A percentile compares a stretch with the other conserved stretches of the same genome.
Evolutionary conservation across 345 rosid species (phyloP).

Genomic region (Anastatica hierochuntica): DNA sequence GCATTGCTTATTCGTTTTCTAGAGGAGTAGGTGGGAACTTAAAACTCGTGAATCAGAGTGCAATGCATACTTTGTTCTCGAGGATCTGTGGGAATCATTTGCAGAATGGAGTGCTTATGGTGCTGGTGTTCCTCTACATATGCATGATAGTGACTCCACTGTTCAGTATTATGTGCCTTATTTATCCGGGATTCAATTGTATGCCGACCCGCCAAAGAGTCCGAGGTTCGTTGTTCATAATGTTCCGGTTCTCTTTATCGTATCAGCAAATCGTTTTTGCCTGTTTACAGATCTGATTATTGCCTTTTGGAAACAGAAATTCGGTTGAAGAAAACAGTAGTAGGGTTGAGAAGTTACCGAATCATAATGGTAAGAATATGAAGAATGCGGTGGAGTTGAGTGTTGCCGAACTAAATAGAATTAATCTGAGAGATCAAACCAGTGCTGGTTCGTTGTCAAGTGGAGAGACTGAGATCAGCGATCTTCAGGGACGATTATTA

Average conservation of each 20-base stretch:
- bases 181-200: conserved; percentile 84
- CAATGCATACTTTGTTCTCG: conserved; percentile 44
- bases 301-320: conserved; percentile 30
- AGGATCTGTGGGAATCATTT: conserved; percentile 82
- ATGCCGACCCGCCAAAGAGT: conserved; percentile 41
- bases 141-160: conserved; percentile 63
- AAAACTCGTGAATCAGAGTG: conserved; percentile 25
- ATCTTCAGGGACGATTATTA: conserved; percentile 38
- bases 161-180: conserved; percentile 89
- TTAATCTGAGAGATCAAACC: conserved; percentile 35
- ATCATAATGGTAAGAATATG: conserved; percentile 28
- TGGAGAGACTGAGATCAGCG: conserved; percentile 50
- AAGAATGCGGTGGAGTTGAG: conserved; percentile 25
- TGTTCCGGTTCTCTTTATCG: too few species aligned
- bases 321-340: conserved; percentile 56
- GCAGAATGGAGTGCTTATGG: conserved; percentile 94
- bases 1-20: conserved; percentile 15
- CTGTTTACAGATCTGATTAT: too few species aligned
- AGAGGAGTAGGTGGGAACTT: conserved; percentile 38
- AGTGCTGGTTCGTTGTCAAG: conserved; percentile 39
- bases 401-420: conserved; percentile 34
- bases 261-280: too few species aligned
- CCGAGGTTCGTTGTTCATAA: conserved; percentile 49
- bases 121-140: conserved; percentile 69
- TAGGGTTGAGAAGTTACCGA: conserved; percentile 34